A percentile compares a stretch with the other conserved stretches of the same genome.
Conservation (phyloP, 192 early-diverging fungal species). For the Physocladia obscura region DNA sequence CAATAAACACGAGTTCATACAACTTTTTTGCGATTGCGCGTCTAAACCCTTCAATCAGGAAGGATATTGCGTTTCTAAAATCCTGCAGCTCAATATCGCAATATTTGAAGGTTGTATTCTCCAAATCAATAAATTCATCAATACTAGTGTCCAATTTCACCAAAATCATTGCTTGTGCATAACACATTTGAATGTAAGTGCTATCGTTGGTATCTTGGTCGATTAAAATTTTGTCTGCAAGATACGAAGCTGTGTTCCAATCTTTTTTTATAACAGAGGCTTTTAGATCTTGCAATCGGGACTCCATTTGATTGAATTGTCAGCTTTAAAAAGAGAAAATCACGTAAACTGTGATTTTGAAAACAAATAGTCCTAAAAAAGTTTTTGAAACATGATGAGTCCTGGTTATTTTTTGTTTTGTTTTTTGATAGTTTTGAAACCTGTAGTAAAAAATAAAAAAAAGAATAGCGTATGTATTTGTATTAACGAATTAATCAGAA, state of each 20-base stretch:
- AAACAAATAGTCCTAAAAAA: no score
- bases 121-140: neutral
- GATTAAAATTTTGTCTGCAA: slow-evolving; percentile 14
- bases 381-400: no score
- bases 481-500: no score
- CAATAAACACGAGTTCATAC: slow-evolving; percentile 3
- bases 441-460: no score
- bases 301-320: neutral
- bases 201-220: neutral
- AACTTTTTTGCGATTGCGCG: slow-evolving; percentile 4
- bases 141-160: neutral
- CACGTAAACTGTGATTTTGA: no score
- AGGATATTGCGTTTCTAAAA: slow-evolving; percentile 21
- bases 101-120: neutral
- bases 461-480: no score
- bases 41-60: slow-evolving; percentile 17
- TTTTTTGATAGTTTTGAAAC: no score
- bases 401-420: no score
- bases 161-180: slow-evolving; percentile 7
- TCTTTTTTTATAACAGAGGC: neutral
- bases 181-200: slow-evolving; percentile 21
- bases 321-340: no score
- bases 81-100: neutral
- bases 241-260: neutral
- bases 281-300: neutral